Percentiles rank a stretch among this genome's conserved stretches.
Conservation (phyloP, 83 land plant genomes). For the Picea mariana region DNA sequence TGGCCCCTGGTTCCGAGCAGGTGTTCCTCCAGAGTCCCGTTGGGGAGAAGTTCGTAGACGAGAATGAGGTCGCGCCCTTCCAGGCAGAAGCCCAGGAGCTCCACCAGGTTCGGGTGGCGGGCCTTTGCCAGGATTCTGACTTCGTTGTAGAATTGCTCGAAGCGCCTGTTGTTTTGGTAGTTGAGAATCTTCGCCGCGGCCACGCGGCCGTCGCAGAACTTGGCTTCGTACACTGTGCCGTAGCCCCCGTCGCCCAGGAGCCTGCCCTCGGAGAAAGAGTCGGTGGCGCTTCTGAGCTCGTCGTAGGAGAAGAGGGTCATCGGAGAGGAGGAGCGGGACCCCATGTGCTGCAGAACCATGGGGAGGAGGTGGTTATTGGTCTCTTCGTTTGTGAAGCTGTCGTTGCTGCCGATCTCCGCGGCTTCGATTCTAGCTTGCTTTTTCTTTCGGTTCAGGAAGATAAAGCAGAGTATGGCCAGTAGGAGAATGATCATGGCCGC, state of each 20-base stretch:
- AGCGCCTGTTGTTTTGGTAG: background rate
- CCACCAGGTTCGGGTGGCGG: constrained; percentile 41
- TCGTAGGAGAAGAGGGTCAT: constrained; percentile 21
- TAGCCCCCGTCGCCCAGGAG: constrained; percentile 40
- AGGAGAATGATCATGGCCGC: background rate
- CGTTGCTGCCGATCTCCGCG: background rate
- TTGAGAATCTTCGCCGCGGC: constrained; percentile 44
- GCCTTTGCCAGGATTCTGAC: constrained; percentile 31
- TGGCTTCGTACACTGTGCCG: constrained; percentile 46
- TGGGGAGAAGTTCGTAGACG: constrained; percentile 18
- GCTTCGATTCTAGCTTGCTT: background rate
- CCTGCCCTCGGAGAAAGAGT: constrained; percentile 18
- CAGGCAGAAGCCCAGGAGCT: constrained; percentile 36
- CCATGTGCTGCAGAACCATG: background rate
- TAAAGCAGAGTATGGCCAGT: background rate
- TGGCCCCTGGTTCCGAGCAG: constrained; percentile 17
- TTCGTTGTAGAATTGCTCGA: constrained; percentile 27
- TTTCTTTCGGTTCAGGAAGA: background rate
- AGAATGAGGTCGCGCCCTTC: constrained; percentile 13
- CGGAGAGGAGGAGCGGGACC: background rate
- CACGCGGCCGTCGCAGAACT: constrained; percentile 13
- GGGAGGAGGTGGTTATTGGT: background rate
- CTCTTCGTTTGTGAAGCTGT: background rate
- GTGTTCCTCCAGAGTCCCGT: constrained; percentile 32
- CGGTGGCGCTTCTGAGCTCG: constrained; percentile 44